These are phyloP conservation scores for Drosera spatulata DNA, from an alignment of 179 eudicot species.

Conservation along the genomic window DNA sequence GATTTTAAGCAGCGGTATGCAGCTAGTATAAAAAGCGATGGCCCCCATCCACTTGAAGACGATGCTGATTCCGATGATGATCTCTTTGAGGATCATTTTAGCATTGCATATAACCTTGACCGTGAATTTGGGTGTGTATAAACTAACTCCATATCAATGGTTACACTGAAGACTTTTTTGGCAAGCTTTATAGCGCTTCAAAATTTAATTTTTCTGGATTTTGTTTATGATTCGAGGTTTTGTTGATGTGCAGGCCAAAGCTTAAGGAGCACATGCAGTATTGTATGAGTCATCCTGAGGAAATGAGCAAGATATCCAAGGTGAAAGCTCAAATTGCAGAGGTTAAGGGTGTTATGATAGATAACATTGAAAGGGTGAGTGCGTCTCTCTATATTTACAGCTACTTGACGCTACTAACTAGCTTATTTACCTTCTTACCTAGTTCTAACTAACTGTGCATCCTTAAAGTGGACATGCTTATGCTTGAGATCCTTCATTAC, in stretches of 20 bases:
- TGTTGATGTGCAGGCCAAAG: conserved; percentile 48
- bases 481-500: neutral
- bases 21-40: conserved; percentile 59
- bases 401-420: neutral
- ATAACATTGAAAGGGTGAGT: conserved; percentile 90
- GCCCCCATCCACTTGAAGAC: conserved; percentile 74
- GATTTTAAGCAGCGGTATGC: conserved; percentile 81
- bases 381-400: neutral
- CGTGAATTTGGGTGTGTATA: conserved; percentile 83
- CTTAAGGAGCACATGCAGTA: conserved; percentile 97
- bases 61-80: conserved; percentile 81
- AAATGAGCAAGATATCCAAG: conserved; percentile 88
- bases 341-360: conserved; percentile 99
- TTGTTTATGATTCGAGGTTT: neutral
- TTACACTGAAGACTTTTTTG: neutral
- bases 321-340: conserved; percentile 92
- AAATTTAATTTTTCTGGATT: conserved; percentile 1
- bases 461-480: neutral
- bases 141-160: neutral
- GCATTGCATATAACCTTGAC: conserved; percentile 96
- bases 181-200: neutral
- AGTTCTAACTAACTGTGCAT: neutral
- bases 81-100: conserved; percentile 84
- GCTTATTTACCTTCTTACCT: neutral
- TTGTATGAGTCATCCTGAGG: conserved; percentile 94